These are phyloP conservation scores for Arbutus unedo DNA, from an alignment of 148 eudicot genomes.

Conservation along the genomic window DNA sequence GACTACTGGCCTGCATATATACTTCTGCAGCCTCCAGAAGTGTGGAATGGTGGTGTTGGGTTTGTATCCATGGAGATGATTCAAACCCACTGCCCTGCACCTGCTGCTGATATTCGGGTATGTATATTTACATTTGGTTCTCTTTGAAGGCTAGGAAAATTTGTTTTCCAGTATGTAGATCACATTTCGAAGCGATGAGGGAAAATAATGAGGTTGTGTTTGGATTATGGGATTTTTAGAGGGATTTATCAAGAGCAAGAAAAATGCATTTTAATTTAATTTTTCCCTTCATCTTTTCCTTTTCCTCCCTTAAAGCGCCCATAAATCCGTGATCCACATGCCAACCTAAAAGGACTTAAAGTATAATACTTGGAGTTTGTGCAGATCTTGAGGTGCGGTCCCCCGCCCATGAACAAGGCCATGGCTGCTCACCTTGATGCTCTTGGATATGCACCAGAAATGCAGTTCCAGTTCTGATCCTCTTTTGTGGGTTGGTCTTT, in stretches of 20 bases:
- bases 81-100: conserved; percentile 74
- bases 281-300: too few species aligned
- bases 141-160: background rate
- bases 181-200: too few species aligned
- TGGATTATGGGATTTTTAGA: background rate
- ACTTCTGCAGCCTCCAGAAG: conserved; percentile 72
- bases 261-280: too few species aligned
- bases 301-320: too few species aligned
- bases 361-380: background rate
- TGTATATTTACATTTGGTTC: conserved; percentile 25
- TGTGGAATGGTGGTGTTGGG: conserved; percentile 89
- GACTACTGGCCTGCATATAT: background rate
- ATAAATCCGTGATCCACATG: too few species aligned
- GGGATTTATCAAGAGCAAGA: too few species aligned
- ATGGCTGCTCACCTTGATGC: conserved; percentile 79
- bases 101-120: conserved; percentile 75
- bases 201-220: background rate
- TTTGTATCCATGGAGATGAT: conserved; percentile 88
- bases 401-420: conserved; percentile 90
- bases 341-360: background rate
- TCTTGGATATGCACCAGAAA: conserved; percentile 57
- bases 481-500: background rate
- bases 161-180: too few species aligned
- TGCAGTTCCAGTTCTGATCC: conserved; percentile 71
- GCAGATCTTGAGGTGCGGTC: conserved; percentile 78